phyloP scores from a whole-genome alignment of 345 rosid genomes.

The Aquilaria malaccensis region DNA sequence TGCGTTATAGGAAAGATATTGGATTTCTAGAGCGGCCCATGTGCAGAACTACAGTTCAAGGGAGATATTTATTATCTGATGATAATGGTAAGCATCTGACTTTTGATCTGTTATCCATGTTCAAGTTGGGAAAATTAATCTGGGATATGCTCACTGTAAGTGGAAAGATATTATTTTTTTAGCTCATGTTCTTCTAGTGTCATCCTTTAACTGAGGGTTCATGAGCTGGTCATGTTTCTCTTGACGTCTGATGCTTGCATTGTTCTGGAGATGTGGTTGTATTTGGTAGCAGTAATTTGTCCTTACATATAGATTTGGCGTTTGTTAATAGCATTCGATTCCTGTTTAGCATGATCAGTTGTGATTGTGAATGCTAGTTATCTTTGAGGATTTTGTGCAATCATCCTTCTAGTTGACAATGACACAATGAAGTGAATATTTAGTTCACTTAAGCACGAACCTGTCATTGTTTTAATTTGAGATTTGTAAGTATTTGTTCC shows the following conservation, averaged over 20 bases:
- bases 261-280: background rate
- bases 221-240: background rate
- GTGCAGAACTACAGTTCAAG: constrained; percentile 82
- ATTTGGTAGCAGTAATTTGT: too few relatives aligned
- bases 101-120: background rate
- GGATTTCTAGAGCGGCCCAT: constrained; percentile 38
- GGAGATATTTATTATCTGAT: constrained; percentile 78
- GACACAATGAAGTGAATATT: too few relatives aligned
- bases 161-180: background rate
- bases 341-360: too few relatives aligned
- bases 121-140: too few relatives aligned
- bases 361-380: too few relatives aligned
- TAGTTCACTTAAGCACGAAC: too few relatives aligned
- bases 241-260: constrained; percentile 2
- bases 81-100: constrained; percentile 46
- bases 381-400: too few relatives aligned
- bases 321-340: too few relatives aligned
- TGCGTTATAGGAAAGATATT: constrained; percentile 45
- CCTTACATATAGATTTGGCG: too few relatives aligned
- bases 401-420: too few relatives aligned
- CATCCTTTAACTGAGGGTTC: background rate
- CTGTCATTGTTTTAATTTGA: too few relatives aligned
- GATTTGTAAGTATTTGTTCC: too few relatives aligned
- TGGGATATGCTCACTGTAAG: background rate
- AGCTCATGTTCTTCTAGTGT: background rate